Percentiles rank a stretch among this genome's conserved stretches.
Evolutionary conservation across 2,329 filamentous ascomycete species (phyloP).

Genomic region (Beauveria pseudobassiana): DNA sequence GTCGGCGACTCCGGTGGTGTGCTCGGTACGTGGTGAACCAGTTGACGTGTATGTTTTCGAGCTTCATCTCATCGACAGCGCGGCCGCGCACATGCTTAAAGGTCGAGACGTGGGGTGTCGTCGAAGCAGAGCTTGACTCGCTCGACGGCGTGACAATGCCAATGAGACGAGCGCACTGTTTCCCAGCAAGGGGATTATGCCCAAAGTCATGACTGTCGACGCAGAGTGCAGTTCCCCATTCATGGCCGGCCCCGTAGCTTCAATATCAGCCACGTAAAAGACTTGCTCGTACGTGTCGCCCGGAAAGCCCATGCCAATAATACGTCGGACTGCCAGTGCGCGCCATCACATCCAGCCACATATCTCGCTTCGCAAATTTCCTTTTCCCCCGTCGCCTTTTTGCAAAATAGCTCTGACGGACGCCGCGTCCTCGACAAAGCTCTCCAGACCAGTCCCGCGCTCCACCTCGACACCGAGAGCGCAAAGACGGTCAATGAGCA

Average conservation of each 20-base stretch:
- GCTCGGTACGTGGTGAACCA: constrained; percentile 9
- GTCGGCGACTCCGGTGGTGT: constrained; percentile 8
- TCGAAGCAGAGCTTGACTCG: not conserved
- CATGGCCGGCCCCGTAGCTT: constrained; percentile 6
- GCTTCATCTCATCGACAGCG: constrained; percentile 5
- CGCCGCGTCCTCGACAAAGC: not conserved
- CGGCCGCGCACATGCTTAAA: constrained; percentile 8
- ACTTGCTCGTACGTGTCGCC: constrained; percentile 9
- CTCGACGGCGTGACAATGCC: not conserved
- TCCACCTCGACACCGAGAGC: not conserved
- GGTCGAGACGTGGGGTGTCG: not conserved
- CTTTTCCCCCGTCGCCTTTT: not conserved
- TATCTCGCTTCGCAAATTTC: not conserved
- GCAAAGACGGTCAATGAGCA: not conserved
- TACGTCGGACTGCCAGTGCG: not conserved
- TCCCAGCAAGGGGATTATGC: not conserved
- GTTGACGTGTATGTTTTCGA: not conserved
- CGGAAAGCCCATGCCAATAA: not conserved
- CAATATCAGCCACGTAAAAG: constrained; percentile 11
- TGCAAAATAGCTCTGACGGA: not conserved
- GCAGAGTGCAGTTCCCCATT: constrained; percentile 8
- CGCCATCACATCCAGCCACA: constrained; percentile 10
- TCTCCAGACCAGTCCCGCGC: not conserved
- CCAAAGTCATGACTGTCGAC: constrained; percentile 7
- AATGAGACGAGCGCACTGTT: constrained; percentile 1